phyloP scores from a whole-genome alignment of 495 filamentous ascomycete species.

The Aspergillus homomorphus region DNA sequence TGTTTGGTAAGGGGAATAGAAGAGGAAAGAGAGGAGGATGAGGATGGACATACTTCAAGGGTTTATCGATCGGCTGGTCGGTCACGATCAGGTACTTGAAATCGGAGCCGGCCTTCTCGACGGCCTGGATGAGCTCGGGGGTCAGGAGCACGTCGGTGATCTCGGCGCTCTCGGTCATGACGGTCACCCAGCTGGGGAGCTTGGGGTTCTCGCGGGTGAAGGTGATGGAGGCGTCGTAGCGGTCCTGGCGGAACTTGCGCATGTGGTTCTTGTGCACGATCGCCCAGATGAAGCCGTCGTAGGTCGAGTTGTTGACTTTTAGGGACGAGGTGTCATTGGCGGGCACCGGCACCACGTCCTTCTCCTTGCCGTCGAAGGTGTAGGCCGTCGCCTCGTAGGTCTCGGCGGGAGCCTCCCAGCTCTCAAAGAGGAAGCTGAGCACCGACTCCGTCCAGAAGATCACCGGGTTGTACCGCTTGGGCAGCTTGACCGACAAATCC shows the following conservation, averaged over 20 bases:
- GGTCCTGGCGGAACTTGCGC: constrained; percentile 83
- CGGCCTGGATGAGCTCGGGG: constrained; percentile 75
- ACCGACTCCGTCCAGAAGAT: constrained; percentile 63
- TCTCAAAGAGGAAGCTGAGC: constrained; percentile 76
- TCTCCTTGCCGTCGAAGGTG: constrained; percentile 89
- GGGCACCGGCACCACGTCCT: constrained; percentile 63
- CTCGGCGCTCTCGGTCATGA: constrained; percentile 96
- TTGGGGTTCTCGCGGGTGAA: constrained; percentile 86
- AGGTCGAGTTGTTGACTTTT: constrained; percentile 67
- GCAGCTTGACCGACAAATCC: constrained; percentile 75
- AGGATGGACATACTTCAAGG: constrained; percentile 63
- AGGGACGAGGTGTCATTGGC: constrained; percentile 42
- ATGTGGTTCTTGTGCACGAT: constrained; percentile 93
- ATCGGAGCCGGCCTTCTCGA: constrained; percentile 73
- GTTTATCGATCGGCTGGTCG: constrained; percentile 89
- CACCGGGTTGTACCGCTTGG: constrained; percentile 88
- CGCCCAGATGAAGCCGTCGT: constrained; percentile 91
- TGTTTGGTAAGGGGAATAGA: neutral
- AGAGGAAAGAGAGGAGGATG: constrained; percentile 16
- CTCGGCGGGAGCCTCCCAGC: constrained; percentile 64
- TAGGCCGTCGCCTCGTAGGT: constrained; percentile 70
- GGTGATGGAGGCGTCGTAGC: constrained; percentile 92
- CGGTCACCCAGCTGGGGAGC: constrained; percentile 86
- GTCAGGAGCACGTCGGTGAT: constrained; percentile 86
- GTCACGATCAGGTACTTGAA: constrained; percentile 87